These are phyloP conservation scores for Aspergillus sp. DNA, from an alignment of 2,329 filamentous ascomycete genomes.

Conservation along the genomic window DNA sequence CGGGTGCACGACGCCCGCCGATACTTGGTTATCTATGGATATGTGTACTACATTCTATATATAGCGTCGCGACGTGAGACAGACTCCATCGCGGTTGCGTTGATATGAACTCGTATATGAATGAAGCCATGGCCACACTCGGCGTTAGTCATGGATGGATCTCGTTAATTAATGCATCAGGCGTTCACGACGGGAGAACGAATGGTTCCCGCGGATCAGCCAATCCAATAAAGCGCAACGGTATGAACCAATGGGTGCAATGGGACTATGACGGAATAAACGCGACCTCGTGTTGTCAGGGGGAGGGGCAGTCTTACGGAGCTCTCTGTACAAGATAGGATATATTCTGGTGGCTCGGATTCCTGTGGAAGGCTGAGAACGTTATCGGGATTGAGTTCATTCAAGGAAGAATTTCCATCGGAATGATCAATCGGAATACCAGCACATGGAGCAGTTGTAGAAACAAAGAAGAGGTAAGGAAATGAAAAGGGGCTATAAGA, in stretches of 20 bases:
- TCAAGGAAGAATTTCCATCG: too few relatives aligned
- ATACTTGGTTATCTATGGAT: neutral
- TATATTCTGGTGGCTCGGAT: neutral
- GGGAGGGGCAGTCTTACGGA: neutral
- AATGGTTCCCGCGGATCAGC: constrained; percentile 6
- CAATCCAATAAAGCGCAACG: constrained; percentile 12
- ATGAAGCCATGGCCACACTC: too few relatives aligned
- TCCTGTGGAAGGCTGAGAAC: too few relatives aligned
- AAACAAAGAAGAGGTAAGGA: neutral
- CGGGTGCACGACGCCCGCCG: too few relatives aligned
- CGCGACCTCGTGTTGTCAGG: neutral
- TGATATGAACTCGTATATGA: neutral
- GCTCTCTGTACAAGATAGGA: too few relatives aligned
- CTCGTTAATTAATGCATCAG: neutral
- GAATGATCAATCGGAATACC: neutral
- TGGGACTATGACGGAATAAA: constrained; percentile 1
- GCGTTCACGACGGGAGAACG: neutral
- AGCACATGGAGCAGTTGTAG: neutral
- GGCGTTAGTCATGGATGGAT: too few relatives aligned
- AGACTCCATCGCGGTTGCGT: neutral
- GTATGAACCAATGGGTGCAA: constrained; percentile 14
- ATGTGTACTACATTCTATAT: neutral
- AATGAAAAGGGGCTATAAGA: constrained; percentile 2
- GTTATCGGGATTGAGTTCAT: too few relatives aligned
- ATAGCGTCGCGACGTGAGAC: neutral